These are phyloP conservation scores for Cardiospermum halicacabum DNA, from an alignment of 345 rosid genomes.

Conservation along the genomic window DNA sequence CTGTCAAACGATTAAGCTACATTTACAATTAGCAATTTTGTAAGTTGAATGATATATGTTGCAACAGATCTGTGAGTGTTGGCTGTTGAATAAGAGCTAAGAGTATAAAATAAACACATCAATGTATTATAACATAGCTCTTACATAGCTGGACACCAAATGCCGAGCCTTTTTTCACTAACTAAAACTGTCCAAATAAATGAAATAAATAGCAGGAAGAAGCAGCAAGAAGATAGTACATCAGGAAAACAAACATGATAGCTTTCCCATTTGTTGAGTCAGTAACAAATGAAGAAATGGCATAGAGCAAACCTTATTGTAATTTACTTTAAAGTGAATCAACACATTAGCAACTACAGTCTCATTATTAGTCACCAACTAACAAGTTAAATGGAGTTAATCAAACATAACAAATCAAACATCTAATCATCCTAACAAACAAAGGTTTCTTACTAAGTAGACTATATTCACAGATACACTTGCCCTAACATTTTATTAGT, in stretches of 20 bases:
- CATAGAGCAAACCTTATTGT: neutral
- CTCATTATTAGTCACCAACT: neutral
- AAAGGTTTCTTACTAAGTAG: neutral
- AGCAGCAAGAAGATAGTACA: neutral
- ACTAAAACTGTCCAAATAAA: neutral
- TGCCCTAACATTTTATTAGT: too few species aligned
- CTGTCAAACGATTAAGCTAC: neutral
- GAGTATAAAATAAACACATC: too few species aligned
- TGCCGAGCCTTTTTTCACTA: neutral
- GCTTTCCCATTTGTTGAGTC: too few species aligned
- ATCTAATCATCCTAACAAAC: neutral
- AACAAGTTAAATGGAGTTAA: neutral
- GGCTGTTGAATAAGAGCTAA: too few species aligned
- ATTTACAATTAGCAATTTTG: neutral
- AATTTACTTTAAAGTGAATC: neutral
- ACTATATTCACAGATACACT: neutral
- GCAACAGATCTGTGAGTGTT: too few species aligned
- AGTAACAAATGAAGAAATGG: neutral
- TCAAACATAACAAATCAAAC: neutral
- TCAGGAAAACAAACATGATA: neutral
- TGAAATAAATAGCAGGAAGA: neutral
- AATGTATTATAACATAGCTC: too few species aligned
- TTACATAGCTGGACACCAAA: neutral
- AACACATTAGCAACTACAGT: neutral
- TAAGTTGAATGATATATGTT: neutral